These are phyloP conservation scores for Cetraspora pellucida DNA, from an alignment of 192 early-diverging fungal genomes.

Conservation along the genomic window DNA sequence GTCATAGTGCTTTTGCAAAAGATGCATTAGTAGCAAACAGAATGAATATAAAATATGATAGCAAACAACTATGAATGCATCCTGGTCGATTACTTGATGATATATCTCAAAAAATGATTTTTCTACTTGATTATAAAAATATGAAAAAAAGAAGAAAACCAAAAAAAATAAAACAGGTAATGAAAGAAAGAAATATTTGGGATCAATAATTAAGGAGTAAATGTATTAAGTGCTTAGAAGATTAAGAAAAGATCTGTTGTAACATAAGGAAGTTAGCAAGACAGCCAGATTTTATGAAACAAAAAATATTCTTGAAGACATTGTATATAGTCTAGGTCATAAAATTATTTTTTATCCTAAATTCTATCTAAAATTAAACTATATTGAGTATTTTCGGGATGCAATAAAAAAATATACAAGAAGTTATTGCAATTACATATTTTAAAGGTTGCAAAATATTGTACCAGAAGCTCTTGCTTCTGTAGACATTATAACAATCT, in stretches of 20 bases:
- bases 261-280: constrained; percentile 6
- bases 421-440: constrained; percentile 35
- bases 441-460: constrained; percentile 15
- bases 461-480: constrained; percentile 28
- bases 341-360: constrained; percentile 34
- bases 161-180: neutral
- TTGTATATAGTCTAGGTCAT: constrained; percentile 9
- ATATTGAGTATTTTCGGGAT: constrained; percentile 38
- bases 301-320: constrained; percentile 12
- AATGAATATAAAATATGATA: constrained; percentile 24
- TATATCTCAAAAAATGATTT: neutral
- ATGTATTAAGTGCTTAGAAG: constrained; percentile 2
- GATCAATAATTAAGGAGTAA: neutral
- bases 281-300: constrained; percentile 27
- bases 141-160: neutral
- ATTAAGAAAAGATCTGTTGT: neutral
- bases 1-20: too few species aligned
- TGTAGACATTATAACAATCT: constrained; percentile 23
- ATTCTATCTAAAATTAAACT: constrained; percentile 40
- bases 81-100: too few species aligned
- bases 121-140: neutral
- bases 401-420: constrained; percentile 34
- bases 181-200: neutral
- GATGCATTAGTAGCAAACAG: constrained; percentile 14
- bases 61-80: constrained; percentile 1